Evolutionary conservation across 2,329 filamentous ascomycete genomes (phyloP).

Genomic region (Aspergillus quadricinctus): DNA sequence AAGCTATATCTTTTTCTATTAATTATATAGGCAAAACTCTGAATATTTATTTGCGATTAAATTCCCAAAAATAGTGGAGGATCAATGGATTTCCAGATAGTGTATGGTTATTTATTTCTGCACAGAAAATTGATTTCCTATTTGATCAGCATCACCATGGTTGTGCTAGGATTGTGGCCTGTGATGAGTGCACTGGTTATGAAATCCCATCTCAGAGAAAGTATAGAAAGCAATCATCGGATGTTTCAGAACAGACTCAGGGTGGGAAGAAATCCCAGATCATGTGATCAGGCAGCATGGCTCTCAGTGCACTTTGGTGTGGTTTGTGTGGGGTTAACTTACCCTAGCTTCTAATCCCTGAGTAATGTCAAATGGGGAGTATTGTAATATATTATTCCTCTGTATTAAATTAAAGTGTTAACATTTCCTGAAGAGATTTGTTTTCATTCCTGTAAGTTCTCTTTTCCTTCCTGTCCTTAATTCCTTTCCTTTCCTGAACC

Average conservation of each 20-base stretch:
- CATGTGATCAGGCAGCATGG: not conserved
- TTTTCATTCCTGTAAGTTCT: not conserved
- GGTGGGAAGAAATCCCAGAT: not conserved
- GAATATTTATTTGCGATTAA: conserved; percentile 14
- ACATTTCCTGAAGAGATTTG: not conserved
- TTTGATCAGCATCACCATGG: conserved; percentile 15
- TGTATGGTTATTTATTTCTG: conserved; percentile 6
- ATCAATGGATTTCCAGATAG: conserved; percentile 16
- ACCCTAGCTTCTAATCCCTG: not conserved
- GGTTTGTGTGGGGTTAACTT: not conserved
- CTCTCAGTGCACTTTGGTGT: not conserved
- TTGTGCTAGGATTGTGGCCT: conserved; percentile 5
- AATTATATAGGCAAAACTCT: conserved; percentile 8
- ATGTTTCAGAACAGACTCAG: not conserved
- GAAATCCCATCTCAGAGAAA: not conserved
- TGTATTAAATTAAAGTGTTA: not conserved
- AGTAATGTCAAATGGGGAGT: not conserved
- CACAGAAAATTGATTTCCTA: conserved; percentile 4
- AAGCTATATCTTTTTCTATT: conserved; percentile 11
- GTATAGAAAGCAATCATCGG: not conserved
- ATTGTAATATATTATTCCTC: not conserved
- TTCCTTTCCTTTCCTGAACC: not conserved
- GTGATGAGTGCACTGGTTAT: conserved; percentile 6
- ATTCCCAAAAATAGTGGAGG: conserved; percentile 10
- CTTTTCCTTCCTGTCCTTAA: not conserved